phyloP scores from a whole-genome alignment of 257 asterid genomes.

The Rehmannia glutinosa region DNA sequence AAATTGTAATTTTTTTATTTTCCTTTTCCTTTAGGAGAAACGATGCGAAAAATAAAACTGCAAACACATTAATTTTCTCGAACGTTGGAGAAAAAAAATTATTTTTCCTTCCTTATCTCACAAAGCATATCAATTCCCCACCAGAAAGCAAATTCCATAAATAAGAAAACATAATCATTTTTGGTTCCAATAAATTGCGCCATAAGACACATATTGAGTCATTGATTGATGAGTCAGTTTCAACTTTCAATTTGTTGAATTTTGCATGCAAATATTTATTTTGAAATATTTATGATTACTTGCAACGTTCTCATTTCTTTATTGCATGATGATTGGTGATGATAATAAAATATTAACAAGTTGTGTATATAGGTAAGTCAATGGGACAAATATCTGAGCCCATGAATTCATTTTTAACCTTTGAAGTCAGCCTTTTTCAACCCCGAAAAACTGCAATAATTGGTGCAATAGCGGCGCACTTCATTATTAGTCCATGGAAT shows the following conservation, averaged over 20 bases:
- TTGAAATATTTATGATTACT: background rate
- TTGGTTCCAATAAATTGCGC: background rate
- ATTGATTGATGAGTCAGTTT: background rate
- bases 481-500: background rate
- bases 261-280: background rate
- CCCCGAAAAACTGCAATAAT: background rate
- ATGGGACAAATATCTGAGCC: background rate
- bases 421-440: background rate
- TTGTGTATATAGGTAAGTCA: background rate
- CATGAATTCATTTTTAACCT: background rate
- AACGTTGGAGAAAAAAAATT: background rate
- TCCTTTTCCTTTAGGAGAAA: too few relatives aligned
- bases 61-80: background rate
- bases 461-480: background rate
- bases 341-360: background rate
- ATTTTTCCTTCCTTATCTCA: background rate
- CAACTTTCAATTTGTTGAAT: too few relatives aligned
- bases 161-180: too few relatives aligned
- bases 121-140: too few relatives aligned
- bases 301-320: background rate
- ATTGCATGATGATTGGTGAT: background rate
- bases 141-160: too few relatives aligned
- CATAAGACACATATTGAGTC: background rate
- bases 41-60: too few relatives aligned
- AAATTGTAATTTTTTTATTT: too few relatives aligned